Base-by-base conservation (phyloP, 1,139 yeast species). In the Pichia norvegensis region DNA sequence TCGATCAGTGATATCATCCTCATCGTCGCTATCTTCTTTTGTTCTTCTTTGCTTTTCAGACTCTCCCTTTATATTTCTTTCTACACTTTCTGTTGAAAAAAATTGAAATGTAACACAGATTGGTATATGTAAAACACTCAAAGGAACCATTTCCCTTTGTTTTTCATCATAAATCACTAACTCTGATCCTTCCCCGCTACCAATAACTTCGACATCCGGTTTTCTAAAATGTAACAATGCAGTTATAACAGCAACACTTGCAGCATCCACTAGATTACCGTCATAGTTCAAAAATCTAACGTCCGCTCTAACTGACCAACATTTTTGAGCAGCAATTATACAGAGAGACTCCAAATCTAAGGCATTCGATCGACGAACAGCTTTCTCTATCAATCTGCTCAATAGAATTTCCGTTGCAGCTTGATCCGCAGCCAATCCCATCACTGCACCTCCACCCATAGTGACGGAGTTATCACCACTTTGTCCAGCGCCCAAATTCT, bases 301-400 rank as follows among this genome's bases (percentile, higher is more conserved):
- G 60, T 90, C 97, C 0, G 95, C 97, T 46, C 94, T 73, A 17
- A 92, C 70, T 48, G 79, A 73, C 98, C 98, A 92, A 58, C 95
- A 90, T 55, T 86, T 81, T 49, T 80, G 76, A 1, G 97, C 97
- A 0, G 97, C 95, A 25, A 85, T 78, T 42, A 92, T 86, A 67
- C 97, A 90, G 45, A 92, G 68, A 49, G 87, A 79, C 61, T 92
- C 98, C 42, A 90, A 73, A 65, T 92, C 98, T 41, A 92, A 69
- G 0, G 97, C 95, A 53, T 85, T 85, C 1, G 96, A 85, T 58
- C 97, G 72, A 56, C 95, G 73, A 45, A 92, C 83, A 1, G 97
- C 90, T 62, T 90, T 92, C 60, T 92, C 98, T 44, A 92, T 80
- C 48, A 88, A 72, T 59, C 97, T 69, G 14, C 90, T 74, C 31